phyloP scores from a whole-genome alignment of 495 filamentous ascomycete species.

The Polyplosphaeria fusca region DNA sequence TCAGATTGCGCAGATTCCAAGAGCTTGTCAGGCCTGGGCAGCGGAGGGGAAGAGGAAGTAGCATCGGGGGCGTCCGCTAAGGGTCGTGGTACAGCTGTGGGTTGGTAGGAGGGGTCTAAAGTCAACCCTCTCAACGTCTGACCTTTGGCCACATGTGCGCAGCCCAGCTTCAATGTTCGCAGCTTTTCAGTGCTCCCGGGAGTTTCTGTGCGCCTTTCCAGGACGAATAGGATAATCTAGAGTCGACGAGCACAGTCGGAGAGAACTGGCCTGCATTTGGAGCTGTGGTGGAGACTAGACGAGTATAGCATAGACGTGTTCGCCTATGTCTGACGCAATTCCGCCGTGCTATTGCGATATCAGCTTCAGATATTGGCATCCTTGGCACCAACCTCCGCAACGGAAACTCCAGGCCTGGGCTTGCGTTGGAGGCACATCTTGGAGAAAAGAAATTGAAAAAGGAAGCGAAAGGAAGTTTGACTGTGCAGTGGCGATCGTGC shows the following conservation, averaged over 20 bases:
- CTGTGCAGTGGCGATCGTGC: background rate
- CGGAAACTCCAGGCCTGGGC: background rate
- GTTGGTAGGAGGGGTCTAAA: background rate
- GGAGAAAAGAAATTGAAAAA: background rate
- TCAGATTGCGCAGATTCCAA: conserved; percentile 4
- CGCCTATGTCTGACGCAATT: conserved; percentile 10
- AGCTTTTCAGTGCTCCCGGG: background rate
- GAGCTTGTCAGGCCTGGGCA: conserved; percentile 27
- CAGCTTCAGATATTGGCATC: conserved; percentile 1
- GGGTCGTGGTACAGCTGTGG: background rate
- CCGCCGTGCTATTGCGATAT: conserved; percentile 21
- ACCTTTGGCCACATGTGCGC: background rate
- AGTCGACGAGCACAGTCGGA: background rate
- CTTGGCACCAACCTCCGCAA: conserved; percentile 3
- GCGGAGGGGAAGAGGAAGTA: conserved; percentile 6
- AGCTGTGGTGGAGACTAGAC: background rate
- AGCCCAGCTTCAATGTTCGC: background rate
- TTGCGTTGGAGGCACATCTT: background rate
- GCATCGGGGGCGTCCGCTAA: background rate
- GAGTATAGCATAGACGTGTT: background rate
- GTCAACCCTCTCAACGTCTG: too few species aligned
- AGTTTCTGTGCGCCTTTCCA: background rate
- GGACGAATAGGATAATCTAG: background rate
- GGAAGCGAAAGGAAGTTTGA: background rate
- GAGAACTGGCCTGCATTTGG: background rate